phyloP scores from a whole-genome alignment of 2,329 filamentous ascomycete genomes.

The Tolypocladium endophyticum region DNA sequence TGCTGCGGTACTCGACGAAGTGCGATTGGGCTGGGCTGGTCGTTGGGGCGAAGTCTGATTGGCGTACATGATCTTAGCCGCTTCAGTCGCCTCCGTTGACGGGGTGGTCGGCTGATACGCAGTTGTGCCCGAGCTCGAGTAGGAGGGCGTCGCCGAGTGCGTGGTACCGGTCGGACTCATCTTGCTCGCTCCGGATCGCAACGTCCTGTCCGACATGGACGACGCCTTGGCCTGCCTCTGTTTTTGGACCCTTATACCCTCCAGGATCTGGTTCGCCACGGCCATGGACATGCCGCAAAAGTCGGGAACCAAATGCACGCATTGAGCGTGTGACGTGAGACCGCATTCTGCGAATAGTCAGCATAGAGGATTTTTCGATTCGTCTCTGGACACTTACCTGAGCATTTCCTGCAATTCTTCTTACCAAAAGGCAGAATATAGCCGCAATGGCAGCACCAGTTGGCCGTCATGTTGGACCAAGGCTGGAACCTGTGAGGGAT shows the following conservation, averaged over 20 bases:
- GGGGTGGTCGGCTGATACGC: slow-evolving; percentile 1
- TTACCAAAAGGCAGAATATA: slow-evolving; percentile 91
- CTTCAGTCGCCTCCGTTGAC: slow-evolving; percentile 43
- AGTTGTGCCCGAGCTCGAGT: slow-evolving; percentile 16
- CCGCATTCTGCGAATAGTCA: slow-evolving; percentile 58
- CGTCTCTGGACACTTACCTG: slow-evolving; percentile 42
- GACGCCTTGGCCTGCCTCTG: slow-evolving; percentile 48
- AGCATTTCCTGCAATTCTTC: slow-evolving; percentile 89
- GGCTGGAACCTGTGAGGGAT: slow-evolving; percentile 95
- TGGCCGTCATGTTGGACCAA: slow-evolving; percentile 96
- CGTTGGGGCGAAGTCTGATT: slow-evolving; percentile 41
- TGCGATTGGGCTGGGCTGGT: slow-evolving; percentile 40
- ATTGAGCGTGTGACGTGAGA: slow-evolving; percentile 83
- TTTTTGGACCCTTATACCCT: slow-evolving; percentile 74
- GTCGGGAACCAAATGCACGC: slow-evolving; percentile 91
- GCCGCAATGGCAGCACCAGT: slow-evolving; percentile 98
- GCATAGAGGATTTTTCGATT: neutral
- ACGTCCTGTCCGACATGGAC: slow-evolving; percentile 54
- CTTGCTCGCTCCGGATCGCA: slow-evolving; percentile 44
- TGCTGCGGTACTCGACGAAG: slow-evolving; percentile 42
- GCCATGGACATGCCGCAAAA: slow-evolving; percentile 99
- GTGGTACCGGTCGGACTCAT: slow-evolving; percentile 29
- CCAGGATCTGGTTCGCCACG: slow-evolving; percentile 84
- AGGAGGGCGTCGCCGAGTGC: slow-evolving; percentile 22
- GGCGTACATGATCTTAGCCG: slow-evolving; percentile 52